phyloP scores from a whole-genome alignment of 176 grass and related monocot genomes.

The Canna indica region DNA sequence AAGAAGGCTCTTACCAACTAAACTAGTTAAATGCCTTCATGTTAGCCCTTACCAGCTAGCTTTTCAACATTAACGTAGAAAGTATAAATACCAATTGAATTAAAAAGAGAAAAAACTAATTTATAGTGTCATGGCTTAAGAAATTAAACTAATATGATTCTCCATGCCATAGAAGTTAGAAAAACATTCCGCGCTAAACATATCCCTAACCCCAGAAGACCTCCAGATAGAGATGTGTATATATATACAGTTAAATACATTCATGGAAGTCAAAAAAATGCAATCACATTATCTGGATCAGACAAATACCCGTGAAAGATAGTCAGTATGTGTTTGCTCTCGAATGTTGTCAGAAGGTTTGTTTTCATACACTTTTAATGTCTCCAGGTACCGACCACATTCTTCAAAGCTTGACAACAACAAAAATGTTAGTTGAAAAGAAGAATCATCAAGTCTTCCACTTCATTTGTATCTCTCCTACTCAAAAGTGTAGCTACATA shows the following conservation, averaged over 20 bases:
- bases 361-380: constrained; percentile 98
- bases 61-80: background rate
- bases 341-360: constrained; percentile 79
- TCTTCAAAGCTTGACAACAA: constrained; percentile 73
- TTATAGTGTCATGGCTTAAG: background rate
- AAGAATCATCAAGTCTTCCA: background rate
- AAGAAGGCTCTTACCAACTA: too few species aligned
- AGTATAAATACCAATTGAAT: background rate
- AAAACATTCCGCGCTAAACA: background rate
- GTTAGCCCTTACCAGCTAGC: too few species aligned
- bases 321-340: constrained; percentile 79
- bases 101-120: background rate
- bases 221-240: background rate
- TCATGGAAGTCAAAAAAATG: background rate
- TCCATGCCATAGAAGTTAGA: background rate
- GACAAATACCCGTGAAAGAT: constrained; percentile 73
- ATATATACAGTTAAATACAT: too few species aligned
- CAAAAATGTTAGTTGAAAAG: constrained; percentile 18
- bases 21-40: too few species aligned
- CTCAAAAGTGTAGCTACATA: background rate
- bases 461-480: background rate
- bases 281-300: background rate
- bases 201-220: background rate
- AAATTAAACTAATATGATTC: background rate
- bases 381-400: constrained; percentile 90